phyloP scores from a whole-genome alignment of 495 filamentous ascomycete species.

The Haplographium delicatum region DNA sequence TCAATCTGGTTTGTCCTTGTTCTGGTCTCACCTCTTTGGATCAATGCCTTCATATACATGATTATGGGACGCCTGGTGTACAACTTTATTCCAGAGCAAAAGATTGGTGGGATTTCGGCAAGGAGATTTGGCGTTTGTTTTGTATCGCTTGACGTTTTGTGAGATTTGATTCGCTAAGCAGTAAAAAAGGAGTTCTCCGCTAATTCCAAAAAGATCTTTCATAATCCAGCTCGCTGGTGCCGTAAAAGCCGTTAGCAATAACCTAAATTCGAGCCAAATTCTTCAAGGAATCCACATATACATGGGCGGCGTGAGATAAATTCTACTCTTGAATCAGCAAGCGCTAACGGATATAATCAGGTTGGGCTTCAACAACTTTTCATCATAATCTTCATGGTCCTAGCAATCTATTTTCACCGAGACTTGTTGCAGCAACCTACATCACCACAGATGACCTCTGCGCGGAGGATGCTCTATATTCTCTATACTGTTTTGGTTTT shows the following conservation, averaged over 20 bases:
- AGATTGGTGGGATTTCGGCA: slow-evolving; percentile 43
- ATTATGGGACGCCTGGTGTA: slow-evolving; percentile 57
- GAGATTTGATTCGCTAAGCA: no score
- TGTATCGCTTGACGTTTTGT: slow-evolving; percentile 57
- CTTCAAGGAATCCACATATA: slow-evolving; percentile 42
- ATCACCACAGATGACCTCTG: no score
- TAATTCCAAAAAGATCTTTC: no score
- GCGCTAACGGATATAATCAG: no score
- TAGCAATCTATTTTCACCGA: slow-evolving; percentile 37
- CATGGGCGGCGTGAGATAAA: slow-evolving; percentile 43
- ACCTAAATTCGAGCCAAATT: no score
- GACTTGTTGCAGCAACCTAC: no score
- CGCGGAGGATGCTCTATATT: no score
- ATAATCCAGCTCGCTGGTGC: no score
- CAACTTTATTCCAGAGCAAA: slow-evolving; percentile 43
- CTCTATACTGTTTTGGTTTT: no score
- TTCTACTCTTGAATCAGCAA: no score
- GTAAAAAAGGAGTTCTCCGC: no score
- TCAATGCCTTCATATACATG: slow-evolving; percentile 66
- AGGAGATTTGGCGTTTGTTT: slow-evolving; percentile 47
- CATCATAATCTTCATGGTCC: slow-evolving; percentile 37
- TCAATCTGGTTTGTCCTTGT: slow-evolving; percentile 32
- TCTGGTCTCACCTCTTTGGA: slow-evolving; percentile 43
- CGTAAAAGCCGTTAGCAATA: no score
- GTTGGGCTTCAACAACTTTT: slow-evolving; percentile 47